Evolutionary conservation across 345 rosid species (phyloP).

Genomic region (Garcia nutans): DNA sequence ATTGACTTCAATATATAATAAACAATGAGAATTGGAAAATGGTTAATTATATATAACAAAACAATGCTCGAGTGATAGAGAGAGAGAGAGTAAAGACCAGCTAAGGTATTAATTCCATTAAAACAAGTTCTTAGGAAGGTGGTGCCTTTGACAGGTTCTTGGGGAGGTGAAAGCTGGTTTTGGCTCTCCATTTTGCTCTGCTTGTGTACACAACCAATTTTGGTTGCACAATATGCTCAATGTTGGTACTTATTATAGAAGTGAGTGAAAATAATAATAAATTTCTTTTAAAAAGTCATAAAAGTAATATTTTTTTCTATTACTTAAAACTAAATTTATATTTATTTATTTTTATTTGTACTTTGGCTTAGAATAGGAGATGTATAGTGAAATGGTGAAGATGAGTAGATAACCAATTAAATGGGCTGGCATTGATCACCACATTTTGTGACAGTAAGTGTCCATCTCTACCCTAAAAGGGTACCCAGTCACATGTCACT

Average conservation of each 20-base stretch:
- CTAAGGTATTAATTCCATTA: slow-evolving; percentile 62
- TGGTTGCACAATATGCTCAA: not conserved
- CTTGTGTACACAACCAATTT: slow-evolving; percentile 20
- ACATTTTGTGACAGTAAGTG: not conserved
- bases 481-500: slow-evolving; percentile 13
- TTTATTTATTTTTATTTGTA: not conserved
- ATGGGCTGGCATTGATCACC: not conserved
- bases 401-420: slow-evolving; percentile 45
- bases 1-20: not conserved
- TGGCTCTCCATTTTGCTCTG: slow-evolving; percentile 40
- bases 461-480: not conserved
- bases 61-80: not conserved
- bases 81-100: slow-evolving; percentile 39
- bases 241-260: not conserved
- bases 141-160: slow-evolving; percentile 41
- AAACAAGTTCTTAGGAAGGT: slow-evolving; percentile 60
- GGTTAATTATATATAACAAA: not conserved
- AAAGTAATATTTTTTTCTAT: too few relatives aligned
- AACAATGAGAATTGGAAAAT: not conserved
- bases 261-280: too few relatives aligned
- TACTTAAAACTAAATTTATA: too few relatives aligned
- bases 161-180: slow-evolving; percentile 26
- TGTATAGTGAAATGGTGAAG: slow-evolving; percentile 30
- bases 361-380: not conserved
- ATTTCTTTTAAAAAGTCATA: too few relatives aligned